These are phyloP conservation scores for Calonectria hawksworthii DNA, from an alignment of 2,329 filamentous ascomycete species.

Conservation along the genomic window DNA sequence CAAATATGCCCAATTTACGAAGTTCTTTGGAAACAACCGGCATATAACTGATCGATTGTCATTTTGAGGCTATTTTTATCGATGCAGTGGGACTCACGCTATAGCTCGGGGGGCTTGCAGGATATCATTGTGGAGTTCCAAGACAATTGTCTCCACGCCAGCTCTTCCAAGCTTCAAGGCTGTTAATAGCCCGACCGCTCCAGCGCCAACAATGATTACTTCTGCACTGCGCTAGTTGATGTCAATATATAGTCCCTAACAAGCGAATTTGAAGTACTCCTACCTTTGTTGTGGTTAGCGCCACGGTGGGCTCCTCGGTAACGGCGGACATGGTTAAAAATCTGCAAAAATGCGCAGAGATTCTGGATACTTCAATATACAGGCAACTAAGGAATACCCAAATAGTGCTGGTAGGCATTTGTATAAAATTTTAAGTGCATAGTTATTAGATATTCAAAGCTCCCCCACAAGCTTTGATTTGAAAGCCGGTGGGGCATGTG, in stretches of 20 bases:
- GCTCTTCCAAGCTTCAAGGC: not conserved
- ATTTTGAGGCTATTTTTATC: not conserved
- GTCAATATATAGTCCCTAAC: not conserved
- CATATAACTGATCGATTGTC: not conserved
- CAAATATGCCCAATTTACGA: not conserved
- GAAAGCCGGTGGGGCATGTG: not conserved
- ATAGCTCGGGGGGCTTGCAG: not conserved
- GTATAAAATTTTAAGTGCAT: not conserved
- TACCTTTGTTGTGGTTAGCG: not conserved
- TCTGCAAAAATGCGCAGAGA: not conserved
- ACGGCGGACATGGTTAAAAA: not conserved
- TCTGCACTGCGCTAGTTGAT: not conserved
- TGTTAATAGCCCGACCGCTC: not conserved
- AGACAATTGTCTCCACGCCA: not conserved
- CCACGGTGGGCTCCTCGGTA: not conserved
- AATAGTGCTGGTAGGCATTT: not conserved
- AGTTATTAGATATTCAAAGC: not conserved
- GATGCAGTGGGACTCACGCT: not conserved
- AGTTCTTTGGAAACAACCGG: not conserved
- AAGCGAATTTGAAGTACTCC: not conserved
- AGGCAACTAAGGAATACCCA: not conserved
- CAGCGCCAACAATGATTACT: not conserved
- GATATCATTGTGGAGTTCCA: not conserved
- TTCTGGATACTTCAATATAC: not conserved
- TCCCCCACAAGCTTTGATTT: not conserved